Conservation (phyloP, 2,329 filamentous ascomycete species). For the Microsporum canis region DNA sequence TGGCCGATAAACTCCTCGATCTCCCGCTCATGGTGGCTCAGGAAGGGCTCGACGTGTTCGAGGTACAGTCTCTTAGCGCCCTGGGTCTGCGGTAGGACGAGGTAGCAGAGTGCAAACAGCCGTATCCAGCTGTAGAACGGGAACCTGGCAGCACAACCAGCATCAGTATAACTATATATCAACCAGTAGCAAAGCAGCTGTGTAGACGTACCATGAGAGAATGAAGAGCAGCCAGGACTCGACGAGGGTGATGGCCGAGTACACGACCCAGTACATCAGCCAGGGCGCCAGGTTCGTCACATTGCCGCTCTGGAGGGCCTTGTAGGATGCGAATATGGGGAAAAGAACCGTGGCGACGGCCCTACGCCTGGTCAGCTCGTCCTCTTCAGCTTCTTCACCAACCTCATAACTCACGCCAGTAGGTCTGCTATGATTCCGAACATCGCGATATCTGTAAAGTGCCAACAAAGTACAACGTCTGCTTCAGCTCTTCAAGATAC, state of each 20-base stretch:
- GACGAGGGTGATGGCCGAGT: slow-evolving; percentile 66
- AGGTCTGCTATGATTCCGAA: slow-evolving; percentile 68
- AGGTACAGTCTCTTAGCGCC: slow-evolving; percentile 80
- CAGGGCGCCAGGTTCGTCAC: slow-evolving; percentile 86
- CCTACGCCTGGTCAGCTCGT: slow-evolving; percentile 37
- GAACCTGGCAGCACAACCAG: slow-evolving; percentile 43
- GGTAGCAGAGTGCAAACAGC: slow-evolving; percentile 76
- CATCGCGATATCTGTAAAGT: slow-evolving; percentile 36
- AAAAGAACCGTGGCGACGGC: slow-evolving; percentile 83
- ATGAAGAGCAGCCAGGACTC: slow-evolving; percentile 86
- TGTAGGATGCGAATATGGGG: slow-evolving; percentile 94
- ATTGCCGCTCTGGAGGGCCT: slow-evolving; percentile 86
- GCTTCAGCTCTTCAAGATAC: not conserved
- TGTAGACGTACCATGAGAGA: slow-evolving; percentile 54
- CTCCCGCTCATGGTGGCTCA: slow-evolving; percentile 70
- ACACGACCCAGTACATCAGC: slow-evolving; percentile 98
- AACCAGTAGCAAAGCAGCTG: not conserved
- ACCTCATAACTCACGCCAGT: slow-evolving; percentile 53
- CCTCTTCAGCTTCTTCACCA: slow-evolving; percentile 6
- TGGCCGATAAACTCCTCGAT: slow-evolving; percentile 85
- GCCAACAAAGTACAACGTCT: not conserved
- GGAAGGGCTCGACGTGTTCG: slow-evolving; percentile 74
- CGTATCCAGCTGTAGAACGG: slow-evolving; percentile 92
- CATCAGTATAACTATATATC: not conserved
- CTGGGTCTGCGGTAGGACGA: slow-evolving; percentile 95